Evolutionary conservation across 441 rosid genomes (phyloP), one percentile per base, ranked within the genome.

Genomic region (Capsella rubella): DNA sequence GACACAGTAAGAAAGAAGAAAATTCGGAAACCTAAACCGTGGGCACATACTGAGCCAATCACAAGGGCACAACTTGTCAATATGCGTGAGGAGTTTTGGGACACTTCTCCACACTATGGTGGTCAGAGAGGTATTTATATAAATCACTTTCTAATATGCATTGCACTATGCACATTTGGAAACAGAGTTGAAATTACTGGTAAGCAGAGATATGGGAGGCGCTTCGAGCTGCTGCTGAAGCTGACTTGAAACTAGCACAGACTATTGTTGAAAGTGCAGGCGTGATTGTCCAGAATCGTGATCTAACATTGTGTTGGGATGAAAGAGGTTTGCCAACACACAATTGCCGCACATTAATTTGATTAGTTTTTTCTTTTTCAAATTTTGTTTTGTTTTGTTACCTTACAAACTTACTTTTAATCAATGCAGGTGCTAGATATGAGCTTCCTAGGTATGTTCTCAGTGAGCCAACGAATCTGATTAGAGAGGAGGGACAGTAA

Each of bases 31-130:
- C 89, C 88, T 31, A 73, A 83, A 71, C 86, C 92, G 15, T 90
- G 92, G 92, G 83, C 76, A 55, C 89, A 90, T 79, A 72, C 91
- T 37, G 79, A 81, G 60, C 84, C 85, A 45, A 82, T 90, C 62
- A 90, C 92, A 7, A 82, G 60, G 79, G 46, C 81, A 13, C 87
- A 84, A 55, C 87, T 89, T 28, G 66, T 10, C 73, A 81, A 78
- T 57, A 72, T 87, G 87, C 87, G 91, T 66, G 90, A 86, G 39
- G 90, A 90, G 37, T 90, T 86, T 67, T 87, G 90, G 95, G 90
- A 86, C 50, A 87, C 91, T 9, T 86, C 90, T 77, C 89, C 92
- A 50, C 90, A 90, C 66, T 90, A 84, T 82, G 90, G 90, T 69
- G 89, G 92, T 57, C 81, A 52, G 40, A 84, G 72, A 34, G 37